Base-by-base conservation (phyloP, 768 basidiomycete species). In the Trametes elegans region DNA sequence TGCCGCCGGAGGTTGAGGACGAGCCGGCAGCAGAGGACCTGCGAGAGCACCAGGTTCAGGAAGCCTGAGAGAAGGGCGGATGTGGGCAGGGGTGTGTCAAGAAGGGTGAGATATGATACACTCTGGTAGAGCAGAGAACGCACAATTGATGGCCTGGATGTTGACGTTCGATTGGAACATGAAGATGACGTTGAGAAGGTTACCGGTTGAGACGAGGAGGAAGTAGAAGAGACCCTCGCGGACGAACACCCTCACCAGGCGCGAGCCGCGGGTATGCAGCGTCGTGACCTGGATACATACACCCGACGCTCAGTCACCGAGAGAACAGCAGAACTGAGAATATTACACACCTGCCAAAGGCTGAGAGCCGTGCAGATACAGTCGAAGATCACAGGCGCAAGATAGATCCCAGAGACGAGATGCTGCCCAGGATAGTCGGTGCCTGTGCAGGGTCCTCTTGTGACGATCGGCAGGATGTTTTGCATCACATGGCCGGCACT, bases 1-100 rank as follows among this genome's bases (percentile, higher is more conserved):
- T 42, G 42, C 26, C 34, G n/a, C 26, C 51, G 51, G 13, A 53
- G 51, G 42, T 53, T 53, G 11, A 53, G 51, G 26, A 53, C 51
- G 51, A 53, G 51, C 7, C 51, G 51, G 42, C 51, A 53, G 35
- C 51, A 53, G 24, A 53, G 51, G 24, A 53, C 51, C 24, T 53
- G 51, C 24, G 51, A 35, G 34, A 53, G 31, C 34, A 53, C 35
- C 34, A 53, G 51, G 10, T 42, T 24, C 26, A 53, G 51, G 51
- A 53, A 53, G 24, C 19, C 49, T 51, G 40, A n/a, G n/a, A n/a
- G n/a, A 13, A 8, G 8, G 18, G 14, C 8, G 21, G 5, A 3
- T 6, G 41, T 43, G 5, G 42, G 29, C 10, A n/a, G 28, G 13
- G 5, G 38, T 23, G 28, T 23, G 24, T 5, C 9, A 19, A 8